phyloP scores from a whole-genome alignment of 2,329 filamentous ascomycete species.

The Apiospora malaysiana region DNA sequence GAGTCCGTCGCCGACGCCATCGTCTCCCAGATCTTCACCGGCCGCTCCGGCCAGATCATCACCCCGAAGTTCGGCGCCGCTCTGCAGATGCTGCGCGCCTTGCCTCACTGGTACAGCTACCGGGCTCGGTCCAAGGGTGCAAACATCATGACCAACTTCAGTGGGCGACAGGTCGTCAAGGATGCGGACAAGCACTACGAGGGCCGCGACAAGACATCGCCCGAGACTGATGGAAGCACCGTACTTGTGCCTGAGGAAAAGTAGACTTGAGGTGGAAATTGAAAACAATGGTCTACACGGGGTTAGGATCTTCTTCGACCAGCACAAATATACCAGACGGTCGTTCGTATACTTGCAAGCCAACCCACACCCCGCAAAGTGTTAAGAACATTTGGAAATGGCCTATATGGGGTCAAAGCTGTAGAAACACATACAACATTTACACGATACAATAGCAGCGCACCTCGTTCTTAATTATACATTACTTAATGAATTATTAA shows the following conservation, averaged over 20 bases:
- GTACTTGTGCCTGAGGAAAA: slow-evolving; percentile 27
- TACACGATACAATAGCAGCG: not conserved
- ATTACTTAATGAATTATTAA: not conserved
- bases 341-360: not conserved
- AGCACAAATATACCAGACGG: not conserved
- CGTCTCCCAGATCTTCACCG: slow-evolving; percentile 63
- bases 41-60: slow-evolving; percentile 62
- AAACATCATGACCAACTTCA: slow-evolving; percentile 50
- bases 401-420: not conserved
- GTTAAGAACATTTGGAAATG: too few species aligned
- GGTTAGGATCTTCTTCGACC: not conserved
- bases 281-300: not conserved
- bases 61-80: slow-evolving; percentile 52
- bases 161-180: slow-evolving; percentile 53
- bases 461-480: not conserved
- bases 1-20: slow-evolving; percentile 70
- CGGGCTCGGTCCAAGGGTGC: slow-evolving; percentile 51
- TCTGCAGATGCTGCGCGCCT: slow-evolving; percentile 52
- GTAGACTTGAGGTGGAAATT: not conserved
- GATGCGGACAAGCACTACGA: slow-evolving; percentile 49
- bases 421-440: not conserved
- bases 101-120: slow-evolving; percentile 70
- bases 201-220: slow-evolving; percentile 27
- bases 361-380: not conserved
- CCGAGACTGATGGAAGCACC: slow-evolving; percentile 27